Evolutionary conservation across 129 eudicot genomes (phyloP).

Genomic region (Flaveria ramosissima): DNA sequence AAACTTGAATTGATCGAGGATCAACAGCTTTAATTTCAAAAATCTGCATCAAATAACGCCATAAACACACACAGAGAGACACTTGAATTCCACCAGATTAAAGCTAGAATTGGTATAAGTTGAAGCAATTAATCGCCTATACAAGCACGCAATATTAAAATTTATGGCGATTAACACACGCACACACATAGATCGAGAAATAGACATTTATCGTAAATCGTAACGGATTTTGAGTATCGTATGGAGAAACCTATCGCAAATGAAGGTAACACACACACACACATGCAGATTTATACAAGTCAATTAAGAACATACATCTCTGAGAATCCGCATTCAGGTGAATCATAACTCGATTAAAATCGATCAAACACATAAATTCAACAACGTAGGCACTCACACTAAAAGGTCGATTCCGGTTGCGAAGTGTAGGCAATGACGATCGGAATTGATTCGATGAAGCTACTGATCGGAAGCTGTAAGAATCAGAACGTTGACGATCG

Average conservation of each 20-base stretch:
- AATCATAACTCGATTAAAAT: background rate
- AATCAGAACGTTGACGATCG: background rate
- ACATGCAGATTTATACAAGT: background rate
- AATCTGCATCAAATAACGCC: background rate
- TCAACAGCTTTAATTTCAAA: constrained; percentile 4
- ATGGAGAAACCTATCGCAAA: background rate
- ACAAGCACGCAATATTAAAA: background rate
- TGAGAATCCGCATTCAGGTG: background rate
- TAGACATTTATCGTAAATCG: background rate
- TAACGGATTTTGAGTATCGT: constrained; percentile 12
- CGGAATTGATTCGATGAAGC: constrained; percentile 20
- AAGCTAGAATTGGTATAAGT: background rate
- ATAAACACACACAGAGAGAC: constrained; percentile 1
- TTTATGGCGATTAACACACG: background rate
- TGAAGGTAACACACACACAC: background rate
- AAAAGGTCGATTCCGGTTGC: constrained; percentile 21
- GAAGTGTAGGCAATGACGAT: constrained; percentile 4
- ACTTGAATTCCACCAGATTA: background rate
- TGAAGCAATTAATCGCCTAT: constrained; percentile 1
- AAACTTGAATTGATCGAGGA: background rate
- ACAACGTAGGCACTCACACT: constrained; percentile 23
- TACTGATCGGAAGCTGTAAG: no score
- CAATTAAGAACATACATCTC: background rate
- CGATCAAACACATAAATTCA: background rate
- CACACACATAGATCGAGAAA: background rate